These are phyloP conservation scores for Sphenostylis stenocarpa DNA, from an alignment of 306 rosid species.

Conservation along the genomic window DNA sequence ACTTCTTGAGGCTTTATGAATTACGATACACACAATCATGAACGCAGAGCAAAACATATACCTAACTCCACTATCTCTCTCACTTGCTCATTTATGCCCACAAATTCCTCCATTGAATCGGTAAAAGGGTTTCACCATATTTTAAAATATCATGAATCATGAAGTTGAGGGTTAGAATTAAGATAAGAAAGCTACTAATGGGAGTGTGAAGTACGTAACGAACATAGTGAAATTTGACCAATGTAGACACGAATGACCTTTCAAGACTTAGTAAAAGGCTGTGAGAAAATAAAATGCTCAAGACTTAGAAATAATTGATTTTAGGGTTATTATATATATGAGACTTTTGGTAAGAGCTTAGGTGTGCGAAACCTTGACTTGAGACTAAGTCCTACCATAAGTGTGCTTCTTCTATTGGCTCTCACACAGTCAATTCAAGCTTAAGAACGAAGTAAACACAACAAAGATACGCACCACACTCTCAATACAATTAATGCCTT, in stretches of 20 bases:
- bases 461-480: background rate
- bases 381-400: background rate
- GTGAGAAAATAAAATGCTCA: background rate
- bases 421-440: background rate
- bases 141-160: background rate
- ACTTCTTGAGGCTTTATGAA: background rate
- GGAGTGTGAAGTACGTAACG: background rate
- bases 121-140: background rate
- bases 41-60: no score
- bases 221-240: background rate
- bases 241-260: background rate
- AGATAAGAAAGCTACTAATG: background rate
- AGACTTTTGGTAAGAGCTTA: background rate
- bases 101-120: background rate
- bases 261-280: background rate
- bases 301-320: background rate
- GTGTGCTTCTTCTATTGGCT: background rate
- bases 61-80: slow-evolving; percentile 21
- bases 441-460: slow-evolving; percentile 3
- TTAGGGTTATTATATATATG: background rate
- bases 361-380: slow-evolving; percentile 19
- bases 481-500: background rate
- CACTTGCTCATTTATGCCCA: background rate
- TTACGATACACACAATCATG: background rate
- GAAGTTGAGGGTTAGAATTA: background rate